Conservation (phyloP, 257 asterid genomes). For the Craterostigma plantagineum region DNA sequence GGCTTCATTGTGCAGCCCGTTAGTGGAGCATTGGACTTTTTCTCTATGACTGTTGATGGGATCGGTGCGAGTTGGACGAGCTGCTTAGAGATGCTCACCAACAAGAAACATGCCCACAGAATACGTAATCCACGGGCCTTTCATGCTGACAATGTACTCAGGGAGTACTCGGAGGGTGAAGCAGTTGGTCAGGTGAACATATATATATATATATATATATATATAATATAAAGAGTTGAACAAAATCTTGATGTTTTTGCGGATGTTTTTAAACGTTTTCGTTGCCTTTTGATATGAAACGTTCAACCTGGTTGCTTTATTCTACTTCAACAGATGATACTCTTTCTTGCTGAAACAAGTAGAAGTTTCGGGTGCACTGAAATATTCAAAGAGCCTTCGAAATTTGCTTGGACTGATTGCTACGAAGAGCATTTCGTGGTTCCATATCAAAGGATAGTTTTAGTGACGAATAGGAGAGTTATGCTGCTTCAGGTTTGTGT, state of each 20-base stretch:
- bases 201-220: too few species aligned
- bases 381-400: slow-evolving; percentile 95
- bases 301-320: not conserved
- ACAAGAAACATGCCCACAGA: slow-evolving; percentile 52
- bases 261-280: too few species aligned
- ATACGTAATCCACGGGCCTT: slow-evolving; percentile 89
- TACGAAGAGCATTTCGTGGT: slow-evolving; percentile 72
- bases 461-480: slow-evolving; percentile 72
- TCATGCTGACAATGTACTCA: slow-evolving; percentile 58
- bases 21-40: slow-evolving; percentile 93
- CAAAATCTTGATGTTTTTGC: too few species aligned
- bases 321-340: slow-evolving; percentile 48
- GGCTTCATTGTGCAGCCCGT: slow-evolving; percentile 88
- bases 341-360: slow-evolving; percentile 89
- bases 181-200: slow-evolving; percentile 95
- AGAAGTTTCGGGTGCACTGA: slow-evolving; percentile 93
- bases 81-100: slow-evolving; percentile 75
- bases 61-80: slow-evolving; percentile 96
- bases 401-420: slow-evolving; percentile 83
- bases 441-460: slow-evolving; percentile 71
- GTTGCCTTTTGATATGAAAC: too few species aligned
- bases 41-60: slow-evolving; percentile 92
- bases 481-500: slow-evolving; percentile 72
- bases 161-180: slow-evolving; percentile 76
- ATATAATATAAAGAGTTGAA: too few species aligned